phyloP scores from a whole-genome alignment of 352 stramenopile genomes.

The Phytophthora chlamydospora region DNA sequence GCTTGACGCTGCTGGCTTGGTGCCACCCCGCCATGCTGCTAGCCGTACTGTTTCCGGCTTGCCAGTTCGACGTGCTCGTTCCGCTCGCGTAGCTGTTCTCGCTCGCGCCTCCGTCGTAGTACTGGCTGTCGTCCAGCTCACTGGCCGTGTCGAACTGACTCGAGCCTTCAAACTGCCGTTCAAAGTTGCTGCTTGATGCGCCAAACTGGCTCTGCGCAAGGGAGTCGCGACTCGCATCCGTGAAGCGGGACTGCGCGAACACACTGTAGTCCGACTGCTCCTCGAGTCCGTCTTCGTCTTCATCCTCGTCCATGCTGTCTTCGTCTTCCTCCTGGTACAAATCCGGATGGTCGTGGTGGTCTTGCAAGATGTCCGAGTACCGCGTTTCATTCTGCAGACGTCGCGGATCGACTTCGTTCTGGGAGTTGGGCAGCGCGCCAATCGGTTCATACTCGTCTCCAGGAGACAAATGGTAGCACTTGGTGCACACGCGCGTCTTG shows the following conservation, averaged over 20 bases:
- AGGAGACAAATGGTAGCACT: constrained; percentile 51
- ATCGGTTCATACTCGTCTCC: constrained; percentile 40
- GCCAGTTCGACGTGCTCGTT: constrained; percentile 41
- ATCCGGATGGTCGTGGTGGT: constrained; percentile 32
- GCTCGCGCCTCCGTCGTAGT: constrained; percentile 31
- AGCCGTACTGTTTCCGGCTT: constrained; percentile 30
- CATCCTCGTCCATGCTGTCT: constrained; percentile 44
- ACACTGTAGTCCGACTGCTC: constrained; percentile 63
- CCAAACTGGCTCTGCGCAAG: constrained; percentile 34
- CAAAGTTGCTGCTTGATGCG: constrained; percentile 27
- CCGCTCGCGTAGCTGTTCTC: constrained; percentile 41
- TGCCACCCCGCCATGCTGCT: constrained; percentile 35
- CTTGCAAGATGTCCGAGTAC: constrained; percentile 50
- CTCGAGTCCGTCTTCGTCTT: constrained; percentile 55
- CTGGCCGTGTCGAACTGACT: constrained; percentile 30
- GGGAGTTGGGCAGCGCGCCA: constrained; percentile 11
- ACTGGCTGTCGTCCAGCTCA: constrained; percentile 45
- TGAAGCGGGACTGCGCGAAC: constrained; percentile 64
- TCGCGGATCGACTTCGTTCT: constrained; percentile 21
- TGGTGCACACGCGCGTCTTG: constrained; percentile 69
- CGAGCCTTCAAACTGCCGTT: constrained; percentile 29
- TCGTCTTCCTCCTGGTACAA: constrained; percentile 34
- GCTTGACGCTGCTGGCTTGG: constrained; percentile 29
- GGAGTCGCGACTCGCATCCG: constrained; percentile 46
- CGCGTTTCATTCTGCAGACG: constrained; percentile 46